phyloP scores from a whole-genome alignment of 345 rosid genomes.

The Boechera divaricarpa region DNA sequence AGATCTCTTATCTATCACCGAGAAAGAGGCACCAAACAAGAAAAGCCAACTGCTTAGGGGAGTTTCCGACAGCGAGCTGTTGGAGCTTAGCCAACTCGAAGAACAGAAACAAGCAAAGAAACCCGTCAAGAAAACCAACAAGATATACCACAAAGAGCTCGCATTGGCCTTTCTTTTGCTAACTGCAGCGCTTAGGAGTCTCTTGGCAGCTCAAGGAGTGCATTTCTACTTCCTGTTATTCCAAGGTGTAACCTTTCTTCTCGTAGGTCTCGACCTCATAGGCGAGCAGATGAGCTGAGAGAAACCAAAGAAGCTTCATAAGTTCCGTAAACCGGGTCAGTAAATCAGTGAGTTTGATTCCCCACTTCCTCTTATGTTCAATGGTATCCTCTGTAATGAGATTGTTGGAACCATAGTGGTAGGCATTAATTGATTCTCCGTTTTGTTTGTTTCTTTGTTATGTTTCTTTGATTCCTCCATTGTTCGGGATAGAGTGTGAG shows the following conservation, averaged over 20 bases:
- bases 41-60: constrained; percentile 61
- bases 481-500: constrained; percentile 39
- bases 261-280: constrained; percentile 82
- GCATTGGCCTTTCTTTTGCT: constrained; percentile 78
- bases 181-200: constrained; percentile 76
- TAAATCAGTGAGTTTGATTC: constrained; percentile 38
- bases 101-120: constrained; percentile 58
- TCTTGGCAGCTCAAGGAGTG: constrained; percentile 79
- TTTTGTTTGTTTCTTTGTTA: constrained; percentile 31
- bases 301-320: constrained; percentile 3
- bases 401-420: constrained; percentile 45
- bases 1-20: constrained; percentile 70
- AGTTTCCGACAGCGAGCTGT: constrained; percentile 74
- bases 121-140: constrained; percentile 64
- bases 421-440: constrained; percentile 41
- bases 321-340: constrained; percentile 24
- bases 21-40: constrained; percentile 60
- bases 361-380: constrained; percentile 20
- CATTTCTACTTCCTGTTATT: constrained; percentile 87
- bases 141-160: constrained; percentile 81
- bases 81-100: constrained; percentile 60
- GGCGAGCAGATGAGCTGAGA: constrained; percentile 83
- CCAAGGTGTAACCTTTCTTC: constrained; percentile 82
- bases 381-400: constrained; percentile 45
- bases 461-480: constrained; percentile 39